Conservation (phyloP, 139 green algal genomes). For the Micractinium conductrix region DNA sequence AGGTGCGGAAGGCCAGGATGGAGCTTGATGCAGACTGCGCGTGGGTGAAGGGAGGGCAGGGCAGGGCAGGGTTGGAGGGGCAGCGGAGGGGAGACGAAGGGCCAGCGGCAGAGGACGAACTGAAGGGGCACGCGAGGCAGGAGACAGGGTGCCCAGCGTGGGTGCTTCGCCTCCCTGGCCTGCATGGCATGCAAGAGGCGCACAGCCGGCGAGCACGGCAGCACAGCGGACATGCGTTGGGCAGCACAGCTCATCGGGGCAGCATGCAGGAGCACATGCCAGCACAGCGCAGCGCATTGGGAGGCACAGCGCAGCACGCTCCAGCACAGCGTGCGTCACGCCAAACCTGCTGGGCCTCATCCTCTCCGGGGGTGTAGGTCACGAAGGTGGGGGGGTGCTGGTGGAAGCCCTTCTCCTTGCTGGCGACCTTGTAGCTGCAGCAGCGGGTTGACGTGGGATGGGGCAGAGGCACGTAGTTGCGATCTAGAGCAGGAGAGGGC, state of each 20-base stretch:
- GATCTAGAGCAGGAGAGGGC: no score
- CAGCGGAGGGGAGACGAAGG: not conserved
- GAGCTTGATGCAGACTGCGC: slow-evolving; percentile 3
- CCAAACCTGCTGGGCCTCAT: not conserved
- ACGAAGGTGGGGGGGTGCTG: not conserved
- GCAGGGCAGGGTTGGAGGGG: not conserved
- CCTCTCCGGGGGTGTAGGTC: slow-evolving; percentile 27
- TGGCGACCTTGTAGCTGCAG: slow-evolving; percentile 29
- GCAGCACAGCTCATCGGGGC: not conserved
- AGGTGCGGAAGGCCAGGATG: slow-evolving; percentile 22
- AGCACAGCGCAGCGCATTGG: not conserved
- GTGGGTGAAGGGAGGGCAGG: not conserved
- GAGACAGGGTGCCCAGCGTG: no score
- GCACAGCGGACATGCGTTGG: not conserved
- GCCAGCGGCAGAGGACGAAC: not conserved
- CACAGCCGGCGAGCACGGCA: not conserved
- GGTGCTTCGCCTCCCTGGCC: no score
- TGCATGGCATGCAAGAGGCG: no score
- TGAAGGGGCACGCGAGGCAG: no score
- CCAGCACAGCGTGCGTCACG: not conserved
- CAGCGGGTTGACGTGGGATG: no score
- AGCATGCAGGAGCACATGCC: no score
- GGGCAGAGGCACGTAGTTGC: no score
- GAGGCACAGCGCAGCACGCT: not conserved
- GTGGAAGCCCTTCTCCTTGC: slow-evolving; percentile 5